phyloP scores from a whole-genome alignment of 2,329 filamentous ascomycete species.

The Fusarium sp. region DNA sequence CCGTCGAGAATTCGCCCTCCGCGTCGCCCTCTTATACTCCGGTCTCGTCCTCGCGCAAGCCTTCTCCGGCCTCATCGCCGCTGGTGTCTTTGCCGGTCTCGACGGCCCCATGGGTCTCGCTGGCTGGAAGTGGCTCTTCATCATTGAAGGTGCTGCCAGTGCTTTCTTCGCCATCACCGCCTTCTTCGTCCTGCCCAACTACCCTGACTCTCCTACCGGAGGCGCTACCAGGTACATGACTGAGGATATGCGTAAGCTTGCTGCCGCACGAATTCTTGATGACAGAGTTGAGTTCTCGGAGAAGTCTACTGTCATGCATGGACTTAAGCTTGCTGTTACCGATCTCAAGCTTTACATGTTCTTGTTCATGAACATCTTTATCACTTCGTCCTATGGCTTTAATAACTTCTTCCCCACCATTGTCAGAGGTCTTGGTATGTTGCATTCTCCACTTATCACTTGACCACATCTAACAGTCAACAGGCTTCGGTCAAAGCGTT shows the following conservation, averaged over 20 bases:
- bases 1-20: conserved; percentile 67
- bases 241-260: conserved; percentile 29
- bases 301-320: conserved; percentile 27
- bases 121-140: conserved; percentile 74
- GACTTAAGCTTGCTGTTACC: conserved; percentile 29
- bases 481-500: conserved; percentile 58
- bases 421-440: conserved; percentile 62
- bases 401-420: conserved; percentile 57
- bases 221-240: conserved; percentile 29
- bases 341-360: conserved; percentile 38
- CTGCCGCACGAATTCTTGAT: conserved; percentile 21
- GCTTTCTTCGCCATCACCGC: conserved; percentile 34
- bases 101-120: conserved; percentile 58
- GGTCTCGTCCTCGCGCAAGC: conserved; percentile 72
- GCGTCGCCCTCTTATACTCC: conserved; percentile 65
- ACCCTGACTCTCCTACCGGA: conserved; percentile 11
- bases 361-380: conserved; percentile 35
- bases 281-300: conserved; percentile 28
- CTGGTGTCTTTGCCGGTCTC: conserved; percentile 61
- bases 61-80: conserved; percentile 69
- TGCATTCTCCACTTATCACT: accelerated
- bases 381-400: conserved; percentile 44
- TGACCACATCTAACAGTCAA: neutral
- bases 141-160: conserved; percentile 66
- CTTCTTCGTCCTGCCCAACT: conserved; percentile 38